Conservation (phyloP, 1,284 basidiomycete species). For the Apiotrichum laibachii region DNA sequence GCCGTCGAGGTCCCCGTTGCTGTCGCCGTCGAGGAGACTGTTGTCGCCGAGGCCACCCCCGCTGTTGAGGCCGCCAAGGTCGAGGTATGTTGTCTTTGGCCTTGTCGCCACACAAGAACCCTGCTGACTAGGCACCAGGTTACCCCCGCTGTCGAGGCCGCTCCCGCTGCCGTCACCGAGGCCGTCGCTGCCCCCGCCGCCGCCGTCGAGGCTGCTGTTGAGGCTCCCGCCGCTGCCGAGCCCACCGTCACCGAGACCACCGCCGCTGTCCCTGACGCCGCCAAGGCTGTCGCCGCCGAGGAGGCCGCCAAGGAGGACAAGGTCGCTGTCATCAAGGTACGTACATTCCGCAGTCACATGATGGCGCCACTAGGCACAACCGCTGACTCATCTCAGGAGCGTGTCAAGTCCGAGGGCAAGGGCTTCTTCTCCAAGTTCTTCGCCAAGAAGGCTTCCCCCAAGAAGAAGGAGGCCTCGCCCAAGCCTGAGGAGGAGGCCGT, state of each 20-base stretch:
- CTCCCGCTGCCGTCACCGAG: slow-evolving; percentile 1
- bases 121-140: background rate
- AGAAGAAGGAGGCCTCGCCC: slow-evolving; percentile 14
- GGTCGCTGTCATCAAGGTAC: slow-evolving; percentile 26
- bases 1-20: slow-evolving; percentile 13
- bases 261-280: slow-evolving; percentile 4
- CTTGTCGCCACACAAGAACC: background rate
- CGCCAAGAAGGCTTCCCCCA: slow-evolving; percentile 18
- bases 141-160: slow-evolving; percentile 6
- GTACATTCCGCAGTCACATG: slow-evolving; percentile 9
- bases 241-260: slow-evolving; percentile 5
- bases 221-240: background rate
- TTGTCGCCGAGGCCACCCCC: slow-evolving; percentile 17
- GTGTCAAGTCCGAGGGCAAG: slow-evolving; percentile 22
- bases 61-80: slow-evolving; percentile 16
- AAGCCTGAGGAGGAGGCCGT: slow-evolving; percentile 5
- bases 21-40: slow-evolving; percentile 23
- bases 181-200: background rate
- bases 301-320: slow-evolving; percentile 25
- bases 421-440: slow-evolving; percentile 26
- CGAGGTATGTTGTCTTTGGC: background rate
- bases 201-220: background rate
- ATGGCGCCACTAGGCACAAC: slow-evolving; percentile 8
- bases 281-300: slow-evolving; percentile 2
- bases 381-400: slow-evolving; percentile 10